phyloP scores from a whole-genome alignment of 306 rosid genomes.

The Acacia acuminata region DNA sequence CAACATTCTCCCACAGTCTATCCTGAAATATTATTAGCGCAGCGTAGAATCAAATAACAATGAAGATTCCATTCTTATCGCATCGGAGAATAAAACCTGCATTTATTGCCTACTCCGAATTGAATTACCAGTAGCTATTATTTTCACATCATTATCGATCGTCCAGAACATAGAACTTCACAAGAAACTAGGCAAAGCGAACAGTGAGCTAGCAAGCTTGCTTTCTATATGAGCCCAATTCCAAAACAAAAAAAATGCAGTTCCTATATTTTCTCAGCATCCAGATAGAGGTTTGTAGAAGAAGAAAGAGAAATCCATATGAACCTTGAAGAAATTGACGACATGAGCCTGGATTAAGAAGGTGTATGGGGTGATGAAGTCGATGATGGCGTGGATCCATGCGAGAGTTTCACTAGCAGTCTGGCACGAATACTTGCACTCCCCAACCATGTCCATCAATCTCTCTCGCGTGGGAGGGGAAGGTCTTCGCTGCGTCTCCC shows the following conservation, averaged over 20 bases:
- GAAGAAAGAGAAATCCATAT: no score
- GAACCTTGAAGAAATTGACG: slow-evolving; percentile 83
- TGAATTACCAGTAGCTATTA: neutral
- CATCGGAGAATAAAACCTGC: neutral
- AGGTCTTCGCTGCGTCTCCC: neutral
- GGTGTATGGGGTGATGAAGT: slow-evolving; percentile 57
- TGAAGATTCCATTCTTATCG: neutral
- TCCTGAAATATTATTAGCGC: slow-evolving; percentile 51
- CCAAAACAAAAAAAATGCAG: neutral
- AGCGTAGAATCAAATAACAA: neutral
- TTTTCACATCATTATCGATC: neutral
- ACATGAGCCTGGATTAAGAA: slow-evolving; percentile 63
- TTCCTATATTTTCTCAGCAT: neutral
- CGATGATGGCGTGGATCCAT: slow-evolving; percentile 76
- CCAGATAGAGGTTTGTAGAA: neutral
- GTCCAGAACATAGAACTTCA: neutral
- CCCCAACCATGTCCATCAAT: neutral
- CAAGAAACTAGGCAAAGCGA: neutral
- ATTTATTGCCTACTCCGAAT: neutral
- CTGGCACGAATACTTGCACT: slow-evolving; percentile 55
- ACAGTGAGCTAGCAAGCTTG: neutral
- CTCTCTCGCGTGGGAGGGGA: neutral
- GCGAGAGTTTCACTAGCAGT: slow-evolving; percentile 47
- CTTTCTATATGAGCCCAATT: neutral
- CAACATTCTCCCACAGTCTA: slow-evolving; percentile 68